Base-by-base conservation (phyloP, 225 moss, liverwort and hornwort species). In the Anthoceros angustus region DNA sequence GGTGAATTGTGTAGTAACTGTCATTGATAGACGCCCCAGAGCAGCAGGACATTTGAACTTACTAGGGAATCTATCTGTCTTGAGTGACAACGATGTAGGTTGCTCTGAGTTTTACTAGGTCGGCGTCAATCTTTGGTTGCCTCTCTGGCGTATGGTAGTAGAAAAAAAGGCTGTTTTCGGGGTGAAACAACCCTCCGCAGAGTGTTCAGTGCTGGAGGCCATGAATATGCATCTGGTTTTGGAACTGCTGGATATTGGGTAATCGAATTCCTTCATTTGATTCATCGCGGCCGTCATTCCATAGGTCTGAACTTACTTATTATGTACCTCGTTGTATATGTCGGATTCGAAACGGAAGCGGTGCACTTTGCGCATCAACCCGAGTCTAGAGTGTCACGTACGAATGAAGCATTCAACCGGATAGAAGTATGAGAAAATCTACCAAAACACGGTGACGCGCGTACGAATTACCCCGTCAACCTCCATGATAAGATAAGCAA, bases 1-100 rank as follows among this genome's bases (percentile, higher is more conserved):
- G 84, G 84, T 84, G 76, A 84, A 80, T 72, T 61, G 62, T 81
- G 75, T 75, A 78, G 81, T 63, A 78, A 77, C 70, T 77, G 69
- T 73, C 73, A 78, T 78, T 81, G 75, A 75, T 75, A 64, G 75
- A 77, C 69, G 26, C 32, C 20, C 32, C 63, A 69, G 75, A 73
- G 78, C 81, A 77, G 69, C 77, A 72, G 77, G 65, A 77, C 70
- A 69, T 77, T 72, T 70, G 70, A 77, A 70, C 71, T 68, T 67
- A 64, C 64, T 68, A 55, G 60, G 70, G 75, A 69, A 71, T 20
- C 46, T 68, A 72, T 43, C 74, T 67, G 66, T 72, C 68, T 70
- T 77, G 74, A 68, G n/a, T 73, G 74, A 41, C 40, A 66, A 70
- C 72, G 70, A 74, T 75, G 64, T 69, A 70, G 68, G 71, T 65